phyloP scores from a whole-genome alignment of 2,329 filamentous ascomycete genomes.

The Fusarium gaditjirri region DNA sequence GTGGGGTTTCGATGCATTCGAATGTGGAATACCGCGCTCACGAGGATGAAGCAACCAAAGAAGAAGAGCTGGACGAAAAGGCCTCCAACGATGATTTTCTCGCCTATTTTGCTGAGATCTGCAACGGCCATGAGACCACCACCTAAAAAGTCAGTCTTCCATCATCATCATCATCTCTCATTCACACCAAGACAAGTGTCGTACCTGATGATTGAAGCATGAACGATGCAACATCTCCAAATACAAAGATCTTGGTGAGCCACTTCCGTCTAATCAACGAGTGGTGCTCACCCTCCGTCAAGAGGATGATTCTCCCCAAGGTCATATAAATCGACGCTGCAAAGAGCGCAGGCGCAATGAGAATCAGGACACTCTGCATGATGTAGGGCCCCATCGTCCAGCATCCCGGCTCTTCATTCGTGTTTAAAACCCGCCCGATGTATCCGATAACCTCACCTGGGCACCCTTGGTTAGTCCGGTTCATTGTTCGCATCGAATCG shows the following conservation, averaged over 20 bases:
- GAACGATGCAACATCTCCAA: constrained; percentile 61
- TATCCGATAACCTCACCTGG: constrained; percentile 52
- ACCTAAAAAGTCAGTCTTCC: constrained; percentile 17
- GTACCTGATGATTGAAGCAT: constrained; percentile 43
- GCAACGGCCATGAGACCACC: constrained; percentile 40
- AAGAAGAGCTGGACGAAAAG: constrained; percentile 65
- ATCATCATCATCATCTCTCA: too few relatives aligned
- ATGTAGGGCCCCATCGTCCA: constrained; percentile 51
- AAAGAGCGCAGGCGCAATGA: constrained; percentile 56
- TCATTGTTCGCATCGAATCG: neutral
- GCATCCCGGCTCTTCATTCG: constrained; percentile 51
- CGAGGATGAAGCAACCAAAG: constrained; percentile 63
- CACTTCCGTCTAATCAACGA: constrained; percentile 55
- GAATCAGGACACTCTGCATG: constrained; percentile 52
- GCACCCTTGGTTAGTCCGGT: neutral
- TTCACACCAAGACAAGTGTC: neutral
- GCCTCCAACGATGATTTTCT: constrained; percentile 62
- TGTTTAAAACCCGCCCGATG: constrained; percentile 58
- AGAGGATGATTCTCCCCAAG: constrained; percentile 53
- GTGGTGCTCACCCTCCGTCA: constrained; percentile 51
- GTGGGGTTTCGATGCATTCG: constrained; percentile 37
- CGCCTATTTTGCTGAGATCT: constrained; percentile 47
- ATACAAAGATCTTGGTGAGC: constrained; percentile 63
- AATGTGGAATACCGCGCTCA: constrained; percentile 57
- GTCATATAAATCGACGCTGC: constrained; percentile 61